Base-by-base conservation (phyloP, 352 stramenopile genomes). In the Achlya hypogyna region DNA sequence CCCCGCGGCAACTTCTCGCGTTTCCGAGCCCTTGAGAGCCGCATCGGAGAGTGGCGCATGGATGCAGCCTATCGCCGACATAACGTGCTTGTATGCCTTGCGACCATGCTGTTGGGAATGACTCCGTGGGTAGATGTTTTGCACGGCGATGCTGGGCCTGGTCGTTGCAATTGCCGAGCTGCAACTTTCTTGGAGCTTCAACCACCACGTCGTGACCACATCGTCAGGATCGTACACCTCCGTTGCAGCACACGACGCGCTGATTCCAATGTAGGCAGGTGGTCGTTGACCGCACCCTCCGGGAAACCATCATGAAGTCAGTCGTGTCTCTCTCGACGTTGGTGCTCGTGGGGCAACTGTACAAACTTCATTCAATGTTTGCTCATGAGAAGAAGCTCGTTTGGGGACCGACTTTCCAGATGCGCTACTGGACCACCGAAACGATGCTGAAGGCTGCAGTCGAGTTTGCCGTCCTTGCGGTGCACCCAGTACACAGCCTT, bases 301-400 rank as follows among this genome's bases (percentile, higher is more conserved):
- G 20, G 20, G 38, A 8, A 2, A 58, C 51, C 2, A 58, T 58
- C 22, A 18, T 28, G 1, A 58, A 40, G 2, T 8, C 8, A 8
- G 25, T 58, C 51, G 38, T 58, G 14, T 40, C 51, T 23, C 51
- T 58, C 51, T 58, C 51, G 51, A 58, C 51, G 28, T 31, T 58
- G 12, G 6, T 38, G 1, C 23, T 58, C 1, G 20, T 58, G 2
- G 1, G 25, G 2, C 51, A 58, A 20, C 51, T 58, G 9, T 27
- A 16, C 23, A 8, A 12, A 1, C 28, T 58, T 1, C 51, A 58
- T 28, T 16, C 20, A 35, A 31, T 58, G 23, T 5, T 32, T 9
- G 20, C n/a, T 12, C 51, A 16, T 10, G 51, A 58, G 27, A 58
- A 58, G 51, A 23, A 28, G 20, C 23, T 58, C 25, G 27, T 58